Percentiles rank a stretch among this genome's conserved stretches.
Evolutionary conservation across 116 monocot species (phyloP).

Genomic region (Trichopus zeylanicus): DNA sequence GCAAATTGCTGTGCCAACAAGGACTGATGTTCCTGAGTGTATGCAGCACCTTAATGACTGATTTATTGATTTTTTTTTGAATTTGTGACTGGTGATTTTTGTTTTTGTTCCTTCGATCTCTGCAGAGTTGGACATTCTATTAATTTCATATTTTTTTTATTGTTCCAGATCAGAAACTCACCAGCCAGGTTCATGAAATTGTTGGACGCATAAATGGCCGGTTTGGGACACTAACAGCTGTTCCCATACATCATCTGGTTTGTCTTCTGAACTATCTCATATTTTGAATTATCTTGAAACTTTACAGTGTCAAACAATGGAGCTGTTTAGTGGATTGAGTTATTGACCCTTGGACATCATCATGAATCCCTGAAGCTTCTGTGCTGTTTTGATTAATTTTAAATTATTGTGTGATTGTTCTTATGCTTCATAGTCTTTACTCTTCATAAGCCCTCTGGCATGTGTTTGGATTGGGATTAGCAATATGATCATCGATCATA

Average conservation of each 20-base stretch:
- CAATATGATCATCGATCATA: too few relatives aligned
- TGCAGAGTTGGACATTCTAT: too few relatives aligned
- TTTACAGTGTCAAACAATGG: not conserved
- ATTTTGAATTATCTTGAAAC: not conserved
- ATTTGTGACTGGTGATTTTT: too few relatives aligned
- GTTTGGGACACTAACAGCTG: constrained; percentile 91
- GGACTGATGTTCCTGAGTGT: constrained; percentile 98
- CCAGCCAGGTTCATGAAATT: constrained; percentile 99
- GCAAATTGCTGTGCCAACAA: constrained; percentile 95
- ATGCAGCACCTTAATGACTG: constrained; percentile 14
- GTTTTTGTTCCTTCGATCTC: too few relatives aligned
- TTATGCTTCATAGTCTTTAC: too few relatives aligned
- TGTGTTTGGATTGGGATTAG: too few relatives aligned
- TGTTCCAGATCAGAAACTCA: constrained; percentile 98
- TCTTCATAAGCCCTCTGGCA: too few relatives aligned
- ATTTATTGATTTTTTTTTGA: not conserved
- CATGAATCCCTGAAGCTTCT: not conserved
- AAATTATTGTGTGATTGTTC: too few relatives aligned
- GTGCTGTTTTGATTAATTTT: not conserved
- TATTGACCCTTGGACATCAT: not conserved
- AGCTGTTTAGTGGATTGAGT: not conserved
- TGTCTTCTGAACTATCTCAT: constrained; percentile 13
- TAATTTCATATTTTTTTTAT: too few relatives aligned
- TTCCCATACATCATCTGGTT: constrained; percentile 96
- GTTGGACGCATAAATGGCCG: constrained; percentile 97